Base-by-base conservation (phyloP, 305 asterid genomes). In the Fraxinus velutina region DNA sequence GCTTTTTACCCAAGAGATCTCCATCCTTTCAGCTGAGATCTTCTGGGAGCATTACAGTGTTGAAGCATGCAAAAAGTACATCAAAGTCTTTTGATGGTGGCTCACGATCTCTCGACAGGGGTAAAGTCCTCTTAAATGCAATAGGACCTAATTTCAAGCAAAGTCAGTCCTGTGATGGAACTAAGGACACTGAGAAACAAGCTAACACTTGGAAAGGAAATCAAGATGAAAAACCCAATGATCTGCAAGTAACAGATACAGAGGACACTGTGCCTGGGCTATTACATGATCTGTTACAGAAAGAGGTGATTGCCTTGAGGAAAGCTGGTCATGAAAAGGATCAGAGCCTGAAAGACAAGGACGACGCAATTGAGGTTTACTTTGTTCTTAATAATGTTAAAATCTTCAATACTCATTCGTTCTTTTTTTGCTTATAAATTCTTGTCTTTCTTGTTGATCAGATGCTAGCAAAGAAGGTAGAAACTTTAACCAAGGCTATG, bases 401-500 rank as follows among this genome's bases (percentile, higher is more conserved):
- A 47, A 47, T 80, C 57, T 78, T 75, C 8, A 50, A 55, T 6
- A 27, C 57, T 66, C 30, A 27, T 24, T 10, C 8, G 33, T 83
- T 57, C 42, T 50, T 77, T 12, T 73, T 78, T 50, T 80, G 73
- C 76, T 17, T 76, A 66, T 66, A 66, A 66, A 66, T 66, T 15
- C n/a, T 64, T 79, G 52, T 66, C 74, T 29, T 66, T 66, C 74
- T 27, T 27, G 37, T 66, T 27, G n/a, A 79, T 86, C 87, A 96
- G 99, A 96, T 96, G 98, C 88, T 94, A 80, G 99, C 99, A 64
- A 96, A 90, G 92, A 96, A 96, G 90, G 99, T 96, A n/a, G 99
- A 96, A 77, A 96, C 98, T 75, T 86, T 94, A 90, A 92, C 98
- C 6, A 94, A 94, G 86, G 99, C 99, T 34, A 96, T 96, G 99